These are phyloP conservation scores for Sporothrix curviconia DNA, from an alignment of 2,329 filamentous ascomycete species.

Conservation along the genomic window DNA sequence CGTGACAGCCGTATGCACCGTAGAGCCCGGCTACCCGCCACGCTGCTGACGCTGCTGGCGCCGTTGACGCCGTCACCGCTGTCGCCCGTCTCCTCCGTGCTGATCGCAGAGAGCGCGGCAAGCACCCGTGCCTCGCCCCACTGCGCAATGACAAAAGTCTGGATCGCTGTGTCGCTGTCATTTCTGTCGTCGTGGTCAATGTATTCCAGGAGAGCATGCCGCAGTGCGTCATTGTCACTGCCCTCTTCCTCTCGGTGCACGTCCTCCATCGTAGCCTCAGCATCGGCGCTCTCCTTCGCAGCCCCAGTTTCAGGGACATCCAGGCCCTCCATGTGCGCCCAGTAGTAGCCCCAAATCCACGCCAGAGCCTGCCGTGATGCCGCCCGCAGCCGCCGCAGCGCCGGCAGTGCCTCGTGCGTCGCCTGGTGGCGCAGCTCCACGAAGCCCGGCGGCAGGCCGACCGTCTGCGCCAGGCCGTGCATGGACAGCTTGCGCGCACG, in stretches of 20 bases:
- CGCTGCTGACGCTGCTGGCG: too few species aligned
- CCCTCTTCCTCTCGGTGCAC: conserved; percentile 7
- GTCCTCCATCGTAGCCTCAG: neutral
- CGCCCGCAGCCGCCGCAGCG: conserved; percentile 62
- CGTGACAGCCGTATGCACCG: conserved; percentile 25
- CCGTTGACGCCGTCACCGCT: conserved; percentile 13
- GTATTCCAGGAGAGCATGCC: neutral
- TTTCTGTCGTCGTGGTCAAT: neutral
- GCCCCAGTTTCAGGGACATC: conserved; percentile 5
- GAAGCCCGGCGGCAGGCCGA: conserved; percentile 68
- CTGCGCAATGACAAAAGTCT: conserved; percentile 10
- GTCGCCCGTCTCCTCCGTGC: neutral
- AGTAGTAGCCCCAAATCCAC: conserved; percentile 91
- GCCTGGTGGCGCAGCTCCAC: conserved; percentile 86
- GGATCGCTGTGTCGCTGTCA: neutral
- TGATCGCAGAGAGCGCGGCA: conserved; percentile 4
- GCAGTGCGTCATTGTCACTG: neutral
- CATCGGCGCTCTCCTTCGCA: conserved; percentile 1
- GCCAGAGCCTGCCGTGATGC: conserved; percentile 63
- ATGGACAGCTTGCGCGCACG: conserved; percentile 63
- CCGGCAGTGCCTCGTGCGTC: conserved; percentile 81
- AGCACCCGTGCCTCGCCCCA: conserved; percentile 15
- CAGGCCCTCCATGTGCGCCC: conserved; percentile 44
- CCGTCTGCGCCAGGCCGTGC: conserved; percentile 62
- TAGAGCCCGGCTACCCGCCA: conserved; percentile 21